Evolutionary conservation across 2,329 filamentous ascomycete genomes (phyloP), one percentile per base, ranked within the genome.

Genomic region (Thielaviopsis cerberus): DNA sequence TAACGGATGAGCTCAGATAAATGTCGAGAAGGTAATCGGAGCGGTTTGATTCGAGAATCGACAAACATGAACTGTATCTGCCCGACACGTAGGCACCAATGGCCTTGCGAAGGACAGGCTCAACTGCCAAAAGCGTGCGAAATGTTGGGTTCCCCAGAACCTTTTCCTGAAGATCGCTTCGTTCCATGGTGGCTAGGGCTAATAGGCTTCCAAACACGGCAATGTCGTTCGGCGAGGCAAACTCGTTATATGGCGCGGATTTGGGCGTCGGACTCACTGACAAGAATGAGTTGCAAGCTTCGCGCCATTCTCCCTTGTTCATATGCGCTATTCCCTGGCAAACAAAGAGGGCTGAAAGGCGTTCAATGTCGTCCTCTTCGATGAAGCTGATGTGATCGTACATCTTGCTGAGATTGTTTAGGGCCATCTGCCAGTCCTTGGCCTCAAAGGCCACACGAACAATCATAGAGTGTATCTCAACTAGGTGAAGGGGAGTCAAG

Each of bases 31-130:
- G 76, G 68, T 92, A 97, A 69, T 98, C 92, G 37, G 81, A 73
- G 54, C 82, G 82, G 69, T 92, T 91, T 4, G 81, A 78, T 65
- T 92, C 86, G 0, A 98, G 77, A 37, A 91, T 88, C 53, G 82
- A 78, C 51, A 98, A 75, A 68, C 91, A 97, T 51, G 80, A 79
- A 10, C 86, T 85, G 70, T 96, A 98, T 65, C 94, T 87, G 61
- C 88, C 88, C 64, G 86, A 88, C 64, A 91, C 88, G 72, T 96
- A 98, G 67, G 88, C 83, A 7, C 80, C 81, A 64, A 98, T 86
- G 13, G 92, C 91, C 60, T 90, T 90, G 62, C 92, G 86, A 62
- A 98, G 86, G 66, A 97, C 91, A 3, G 91, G 89, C 70, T 97
- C 92, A 0, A 94, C 77, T 68, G 97, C 92, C 15, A 98, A 78